Conservation (phyloP, 2,329 filamentous ascomycete species). For the Coniochaeta sp. region DNA sequence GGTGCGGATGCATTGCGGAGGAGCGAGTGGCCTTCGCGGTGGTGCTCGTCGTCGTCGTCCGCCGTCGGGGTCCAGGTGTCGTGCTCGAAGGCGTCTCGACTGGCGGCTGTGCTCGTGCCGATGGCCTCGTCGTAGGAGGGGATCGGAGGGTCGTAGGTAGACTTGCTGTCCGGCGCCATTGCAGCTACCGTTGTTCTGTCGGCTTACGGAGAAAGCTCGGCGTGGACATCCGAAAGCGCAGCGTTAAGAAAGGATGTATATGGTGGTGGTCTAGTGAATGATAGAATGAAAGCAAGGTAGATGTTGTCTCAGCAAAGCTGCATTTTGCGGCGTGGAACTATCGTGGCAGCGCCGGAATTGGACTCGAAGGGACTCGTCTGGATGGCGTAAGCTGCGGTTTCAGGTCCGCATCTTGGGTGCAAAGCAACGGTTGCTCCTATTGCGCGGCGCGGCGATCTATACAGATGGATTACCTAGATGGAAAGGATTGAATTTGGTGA, state of each 20-base stretch:
- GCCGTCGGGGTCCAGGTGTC: slow-evolving; percentile 21
- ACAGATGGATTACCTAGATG: neutral
- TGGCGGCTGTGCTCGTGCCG: slow-evolving; percentile 32
- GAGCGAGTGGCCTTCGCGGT: slow-evolving; percentile 72
- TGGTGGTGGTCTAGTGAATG: neutral
- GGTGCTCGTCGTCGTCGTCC: slow-evolving; percentile 56
- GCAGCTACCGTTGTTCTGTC: neutral
- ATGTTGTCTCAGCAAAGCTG: neutral
- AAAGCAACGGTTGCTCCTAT: neutral
- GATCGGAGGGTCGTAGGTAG: slow-evolving; percentile 58
- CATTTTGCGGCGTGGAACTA: neutral
- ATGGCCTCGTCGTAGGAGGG: slow-evolving; percentile 79
- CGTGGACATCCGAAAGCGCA: neutral
- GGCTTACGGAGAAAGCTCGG: neutral
- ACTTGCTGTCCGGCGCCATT: neutral
- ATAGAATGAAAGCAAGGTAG: neutral
- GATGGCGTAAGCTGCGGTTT: neutral
- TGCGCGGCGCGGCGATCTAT: neutral
- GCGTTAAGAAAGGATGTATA: neutral
- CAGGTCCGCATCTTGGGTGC: neutral
- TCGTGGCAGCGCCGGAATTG: neutral
- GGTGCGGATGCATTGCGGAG: slow-evolving; percentile 41
- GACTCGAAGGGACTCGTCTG: neutral
- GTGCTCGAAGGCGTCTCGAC: slow-evolving; percentile 23
- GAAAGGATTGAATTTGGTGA: neutral